Percentiles rank a stretch among this genome's conserved stretches.
Conservation (phyloP, 225 moss, liverwort and hornwort species). For the Pleurozium schreberi region DNA sequence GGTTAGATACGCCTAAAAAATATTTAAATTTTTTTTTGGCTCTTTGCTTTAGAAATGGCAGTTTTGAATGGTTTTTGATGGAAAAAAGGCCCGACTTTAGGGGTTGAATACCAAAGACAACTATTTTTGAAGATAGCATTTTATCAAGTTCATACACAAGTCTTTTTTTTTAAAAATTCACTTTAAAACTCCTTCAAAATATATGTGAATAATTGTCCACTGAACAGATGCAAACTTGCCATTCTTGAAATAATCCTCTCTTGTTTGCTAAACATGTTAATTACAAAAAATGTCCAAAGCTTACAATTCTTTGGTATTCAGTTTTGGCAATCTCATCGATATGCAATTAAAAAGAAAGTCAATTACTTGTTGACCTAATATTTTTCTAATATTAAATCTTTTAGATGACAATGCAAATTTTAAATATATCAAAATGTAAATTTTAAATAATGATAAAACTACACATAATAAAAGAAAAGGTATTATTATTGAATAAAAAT, state of each 20-base stretch:
- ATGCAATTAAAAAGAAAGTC: too few species aligned
- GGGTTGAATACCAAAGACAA: rapidly evolving
- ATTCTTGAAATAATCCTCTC: too few species aligned
- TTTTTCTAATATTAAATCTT: neutral
- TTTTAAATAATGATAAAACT: neutral
- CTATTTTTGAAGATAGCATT: neutral
- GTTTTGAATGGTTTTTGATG: too few species aligned
- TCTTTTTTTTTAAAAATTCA: neutral
- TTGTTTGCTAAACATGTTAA: neutral
- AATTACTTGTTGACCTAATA: neutral
- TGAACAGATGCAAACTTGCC: too few species aligned
- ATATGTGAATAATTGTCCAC: too few species aligned
- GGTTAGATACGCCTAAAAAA: too few species aligned
- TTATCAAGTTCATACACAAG: neutral
- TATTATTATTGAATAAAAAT: neutral
- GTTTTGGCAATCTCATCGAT: rapidly evolving
- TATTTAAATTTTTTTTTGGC: too few species aligned
- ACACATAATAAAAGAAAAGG: neutral
- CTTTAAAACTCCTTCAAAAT: neutral
- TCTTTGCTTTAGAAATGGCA: too few species aligned
- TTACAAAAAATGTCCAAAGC: neutral
- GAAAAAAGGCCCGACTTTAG: too few species aligned
- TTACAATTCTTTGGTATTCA: neutral
- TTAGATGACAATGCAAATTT: neutral
- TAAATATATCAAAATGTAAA: neutral